A percentile compares a stretch with the other conserved stretches of the same genome.
Conservation (phyloP, 2,329 filamentous ascomycete species). For the Tricladium varicosporioides region DNA sequence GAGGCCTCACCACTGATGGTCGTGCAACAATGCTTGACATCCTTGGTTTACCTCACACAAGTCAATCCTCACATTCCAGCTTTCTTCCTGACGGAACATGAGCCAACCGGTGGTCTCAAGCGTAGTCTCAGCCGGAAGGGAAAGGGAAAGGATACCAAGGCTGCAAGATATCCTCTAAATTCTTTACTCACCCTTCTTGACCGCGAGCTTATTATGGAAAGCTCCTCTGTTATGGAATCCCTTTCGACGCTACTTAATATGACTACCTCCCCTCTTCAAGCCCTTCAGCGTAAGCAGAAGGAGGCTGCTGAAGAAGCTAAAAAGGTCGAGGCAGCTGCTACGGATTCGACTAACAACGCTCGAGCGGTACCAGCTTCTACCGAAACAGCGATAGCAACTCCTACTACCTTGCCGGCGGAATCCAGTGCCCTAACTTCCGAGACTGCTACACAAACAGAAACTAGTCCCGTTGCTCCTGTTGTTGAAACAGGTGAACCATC, state of each 20-base stretch:
- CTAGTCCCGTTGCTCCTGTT: conserved; percentile 2
- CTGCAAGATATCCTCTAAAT: conserved; percentile 88
- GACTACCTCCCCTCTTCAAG: conserved; percentile 82
- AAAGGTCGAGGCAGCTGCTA: conserved; percentile 37
- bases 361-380: neutral
- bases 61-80: conserved; percentile 85
- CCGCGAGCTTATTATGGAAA: conserved; percentile 94
- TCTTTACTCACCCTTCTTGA: conserved; percentile 84
- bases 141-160: conserved; percentile 81
- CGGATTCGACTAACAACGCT: conserved; percentile 19
- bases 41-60: conserved; percentile 78
- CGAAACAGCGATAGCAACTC: conserved; percentile 16
- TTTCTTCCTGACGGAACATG: conserved; percentile 93
- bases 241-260: conserved; percentile 83
- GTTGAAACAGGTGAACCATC: conserved; percentile 21
- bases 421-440: neutral
- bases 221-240: conserved; percentile 93
- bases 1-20: conserved; percentile 94
- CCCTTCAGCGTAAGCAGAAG: conserved; percentile 78
- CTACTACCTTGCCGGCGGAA: conserved; percentile 14
- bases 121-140: conserved; percentile 76
- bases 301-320: conserved; percentile 59
- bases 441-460: neutral
- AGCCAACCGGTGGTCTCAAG: conserved; percentile 75
- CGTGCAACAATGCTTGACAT: conserved; percentile 89